These are phyloP conservation scores for Ophiocordyceps camponoti-saundersi DNA, from an alignment of 2,329 filamentous ascomycete genomes.

Conservation along the genomic window DNA sequence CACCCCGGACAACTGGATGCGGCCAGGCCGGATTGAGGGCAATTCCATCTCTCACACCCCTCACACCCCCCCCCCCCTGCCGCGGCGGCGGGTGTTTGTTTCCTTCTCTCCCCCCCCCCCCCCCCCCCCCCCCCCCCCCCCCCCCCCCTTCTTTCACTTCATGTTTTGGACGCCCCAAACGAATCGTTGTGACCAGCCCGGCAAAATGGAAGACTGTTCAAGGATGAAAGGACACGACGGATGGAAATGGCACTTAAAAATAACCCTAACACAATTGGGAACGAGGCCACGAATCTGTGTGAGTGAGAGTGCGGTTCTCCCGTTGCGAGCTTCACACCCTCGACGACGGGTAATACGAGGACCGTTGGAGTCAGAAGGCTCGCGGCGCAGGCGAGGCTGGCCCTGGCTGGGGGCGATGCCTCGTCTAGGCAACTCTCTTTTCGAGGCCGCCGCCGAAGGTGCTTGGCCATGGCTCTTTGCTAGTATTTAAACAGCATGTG, in stretches of 20 bases:
- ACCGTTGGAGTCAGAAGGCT: slow-evolving; percentile 1
- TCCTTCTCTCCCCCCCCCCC: too few relatives aligned
- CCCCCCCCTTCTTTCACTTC: too few relatives aligned
- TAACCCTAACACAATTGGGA: neutral
- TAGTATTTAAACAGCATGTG: neutral
- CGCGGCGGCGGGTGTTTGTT: too few relatives aligned
- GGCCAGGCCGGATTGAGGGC: neutral
- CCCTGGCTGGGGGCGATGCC: slow-evolving; percentile 1
- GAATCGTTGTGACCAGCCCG: too few relatives aligned
- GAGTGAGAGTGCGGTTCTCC: too few relatives aligned
- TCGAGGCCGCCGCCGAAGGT: neutral
- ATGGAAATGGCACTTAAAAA: neutral
- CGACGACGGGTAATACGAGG: neutral
- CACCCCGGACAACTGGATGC: neutral
- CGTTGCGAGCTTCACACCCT: neutral
- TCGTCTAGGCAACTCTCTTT: neutral
- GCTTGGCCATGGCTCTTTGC: neutral
- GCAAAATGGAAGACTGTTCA: neutral
- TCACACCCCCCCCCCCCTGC: too few relatives aligned
- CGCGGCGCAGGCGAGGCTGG: neutral
- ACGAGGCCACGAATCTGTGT: neutral
- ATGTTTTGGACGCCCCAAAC: too few relatives aligned
- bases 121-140: too few relatives aligned
- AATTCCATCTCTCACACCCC: neutral
- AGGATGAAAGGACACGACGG: neutral